Evolutionary conservation across 441 rosid species (phyloP), one percentile per base, ranked within the genome.

Genomic region (Adansonia rubrostipa): DNA sequence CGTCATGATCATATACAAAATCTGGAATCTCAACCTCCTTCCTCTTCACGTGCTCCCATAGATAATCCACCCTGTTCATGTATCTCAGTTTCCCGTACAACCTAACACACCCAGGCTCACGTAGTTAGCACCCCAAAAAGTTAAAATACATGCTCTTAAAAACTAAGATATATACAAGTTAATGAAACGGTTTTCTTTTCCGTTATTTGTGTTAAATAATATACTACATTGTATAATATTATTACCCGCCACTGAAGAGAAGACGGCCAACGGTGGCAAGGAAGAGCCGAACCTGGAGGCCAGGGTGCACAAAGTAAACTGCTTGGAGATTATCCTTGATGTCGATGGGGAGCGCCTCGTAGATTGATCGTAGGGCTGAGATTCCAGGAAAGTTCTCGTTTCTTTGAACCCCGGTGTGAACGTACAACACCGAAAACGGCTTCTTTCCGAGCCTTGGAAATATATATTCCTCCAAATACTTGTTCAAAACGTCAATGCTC

Each of bases 31-130:
- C 42, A 36, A 36, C 42, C 42, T 36, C 42, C 42, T 36, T 85
- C 86, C 97, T 89, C 87, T 91, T 86, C 73, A 93, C 88, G 9
- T 91, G 97, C 72, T 92, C 96, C 98, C 98, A 93, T 71, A 93
- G 70, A 78, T 80, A 89, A 77, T 90, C 94, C 20, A 90, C 82
- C 82, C 97, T 85, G 87, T 73, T 90, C 80, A 86, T 80, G 81
- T 89, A 91, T 85, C 84, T 90, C 9, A 93, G 79, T 91, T 90
- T 93, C 80, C 85, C 86, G 68, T 92, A 91, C 80, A 93, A 77
- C 88, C 97, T 90, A 85, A 79, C 77, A 75, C 72, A 75, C 0
- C 9, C 24, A n/a, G 1, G n/a, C 51, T 6, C 13, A 7, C 11
- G 22, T 65, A 42, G 45, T 42, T 44, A 45, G 28, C 51, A 44